Evolutionary conservation across 1,284 basidiomycete genomes (phyloP).

Genomic region (Cutaneotrichosporon sp.): DNA sequence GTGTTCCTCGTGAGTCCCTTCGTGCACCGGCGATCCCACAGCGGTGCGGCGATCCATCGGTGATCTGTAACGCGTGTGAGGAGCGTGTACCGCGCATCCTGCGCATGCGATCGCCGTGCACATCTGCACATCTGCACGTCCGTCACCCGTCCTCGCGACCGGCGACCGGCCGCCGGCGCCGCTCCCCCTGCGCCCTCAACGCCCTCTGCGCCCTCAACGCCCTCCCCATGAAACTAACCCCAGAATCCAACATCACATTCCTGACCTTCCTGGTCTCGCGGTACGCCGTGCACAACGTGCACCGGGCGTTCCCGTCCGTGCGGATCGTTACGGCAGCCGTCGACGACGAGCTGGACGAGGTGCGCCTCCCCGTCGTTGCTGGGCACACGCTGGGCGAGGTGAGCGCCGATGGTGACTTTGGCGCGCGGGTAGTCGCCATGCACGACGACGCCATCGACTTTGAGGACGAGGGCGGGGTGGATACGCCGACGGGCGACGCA

Average conservation of each 20-base stretch:
- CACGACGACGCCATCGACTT: constrained; percentile 11
- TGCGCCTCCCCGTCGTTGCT: constrained; percentile 39
- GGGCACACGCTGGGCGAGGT: constrained; percentile 37
- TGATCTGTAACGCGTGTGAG: background rate
- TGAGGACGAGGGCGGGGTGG: constrained; percentile 14
- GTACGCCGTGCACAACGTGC: constrained; percentile 73
- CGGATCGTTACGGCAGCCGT: constrained; percentile 80
- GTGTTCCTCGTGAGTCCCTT: constrained; percentile 61
- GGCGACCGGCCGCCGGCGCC: background rate
- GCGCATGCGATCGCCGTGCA: too few relatives aligned
- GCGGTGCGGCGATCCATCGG: background rate
- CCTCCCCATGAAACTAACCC: constrained; percentile 1
- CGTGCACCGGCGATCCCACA: background rate
- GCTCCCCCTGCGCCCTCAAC: background rate
- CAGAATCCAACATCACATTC: constrained; percentile 80
- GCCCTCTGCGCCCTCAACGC: background rate
- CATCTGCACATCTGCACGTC: background rate
- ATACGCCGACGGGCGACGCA: constrained; percentile 32
- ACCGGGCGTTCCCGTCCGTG: constrained; percentile 77
- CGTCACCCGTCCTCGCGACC: background rate
- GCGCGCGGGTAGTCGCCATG: constrained; percentile 24
- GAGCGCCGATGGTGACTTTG: constrained; percentile 47
- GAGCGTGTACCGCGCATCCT: background rate
- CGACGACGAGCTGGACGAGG: constrained; percentile 57
- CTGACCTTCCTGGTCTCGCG: constrained; percentile 84